Percentiles rank a stretch among this genome's conserved stretches.
Evolutionary conservation across 208 protist genomes (phyloP).

Genomic region (Crithidia brevicula): DNA sequence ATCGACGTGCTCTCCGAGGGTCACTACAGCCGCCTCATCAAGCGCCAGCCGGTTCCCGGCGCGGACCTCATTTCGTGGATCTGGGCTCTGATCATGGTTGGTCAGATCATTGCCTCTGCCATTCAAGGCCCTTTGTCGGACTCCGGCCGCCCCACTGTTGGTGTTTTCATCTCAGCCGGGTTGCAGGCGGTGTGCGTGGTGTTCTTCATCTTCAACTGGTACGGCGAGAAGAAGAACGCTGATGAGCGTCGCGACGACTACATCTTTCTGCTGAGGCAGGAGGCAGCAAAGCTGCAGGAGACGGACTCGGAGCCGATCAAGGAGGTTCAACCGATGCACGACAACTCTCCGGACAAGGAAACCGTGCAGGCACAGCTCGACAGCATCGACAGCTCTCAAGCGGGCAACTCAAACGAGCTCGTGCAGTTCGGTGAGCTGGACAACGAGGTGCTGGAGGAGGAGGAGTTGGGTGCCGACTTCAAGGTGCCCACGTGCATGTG

Average conservation of each 20-base stretch:
- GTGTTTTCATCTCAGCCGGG: constrained; percentile 56
- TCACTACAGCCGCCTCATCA: constrained; percentile 80
- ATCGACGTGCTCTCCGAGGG: constrained; percentile 81
- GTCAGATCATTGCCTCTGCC: constrained; percentile 42
- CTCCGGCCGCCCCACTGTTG: constrained; percentile 36
- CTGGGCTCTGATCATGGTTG: constrained; percentile 61
- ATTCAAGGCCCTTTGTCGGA: constrained; percentile 68
- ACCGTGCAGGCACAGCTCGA: constrained; percentile 13
- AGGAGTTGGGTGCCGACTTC: constrained; percentile 13
- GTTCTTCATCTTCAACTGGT: constrained; percentile 73
- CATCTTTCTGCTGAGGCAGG: constrained; percentile 32
- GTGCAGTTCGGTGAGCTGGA: constrained; percentile 6
- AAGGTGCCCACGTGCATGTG: constrained; percentile 18
- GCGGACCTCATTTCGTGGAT: constrained; percentile 67
- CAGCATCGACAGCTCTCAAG: constrained; percentile 9
- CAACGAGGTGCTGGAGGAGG: neutral
- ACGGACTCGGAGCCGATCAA: neutral
- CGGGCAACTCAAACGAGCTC: neutral
- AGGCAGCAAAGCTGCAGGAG: constrained; percentile 28
- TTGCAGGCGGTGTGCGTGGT: constrained; percentile 51
- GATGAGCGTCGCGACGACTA: constrained; percentile 50
- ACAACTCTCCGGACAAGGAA: too few species aligned
- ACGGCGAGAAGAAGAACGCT: constrained; percentile 62
- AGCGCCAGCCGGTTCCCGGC: constrained; percentile 42
- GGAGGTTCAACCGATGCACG: neutral